Evolutionary conservation across 208 protist species (phyloP).

Genomic region (Strigomonas culicis): DNA sequence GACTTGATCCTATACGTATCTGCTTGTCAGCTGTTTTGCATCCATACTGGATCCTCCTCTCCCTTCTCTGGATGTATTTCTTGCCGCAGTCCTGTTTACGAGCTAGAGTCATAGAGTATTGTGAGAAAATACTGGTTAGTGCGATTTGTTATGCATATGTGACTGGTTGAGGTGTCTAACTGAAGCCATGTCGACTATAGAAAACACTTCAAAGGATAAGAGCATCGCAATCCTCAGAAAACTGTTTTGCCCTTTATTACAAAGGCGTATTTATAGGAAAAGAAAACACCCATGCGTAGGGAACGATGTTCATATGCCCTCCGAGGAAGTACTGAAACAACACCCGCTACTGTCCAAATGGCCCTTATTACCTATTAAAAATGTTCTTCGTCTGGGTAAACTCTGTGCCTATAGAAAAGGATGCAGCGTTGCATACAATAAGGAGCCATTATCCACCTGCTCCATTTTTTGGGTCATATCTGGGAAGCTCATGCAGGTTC

Average conservation of each 20-base stretch:
- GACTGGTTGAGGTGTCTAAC: no score
- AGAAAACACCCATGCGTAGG: not conserved
- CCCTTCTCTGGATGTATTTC: no score
- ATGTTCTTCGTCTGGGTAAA: slow-evolving; percentile 20
- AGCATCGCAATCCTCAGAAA: no score
- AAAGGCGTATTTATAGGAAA: not conserved
- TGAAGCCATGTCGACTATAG: no score
- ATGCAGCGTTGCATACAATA: slow-evolving; percentile 34
- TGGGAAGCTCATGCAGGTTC: slow-evolving; percentile 58
- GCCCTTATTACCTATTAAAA: slow-evolving; percentile 27
- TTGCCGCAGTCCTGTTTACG: no score
- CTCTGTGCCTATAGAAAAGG: slow-evolving; percentile 26
- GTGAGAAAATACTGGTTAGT: no score
- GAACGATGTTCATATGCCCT: slow-evolving; percentile 16
- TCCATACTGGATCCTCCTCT: no score
- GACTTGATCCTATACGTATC: no score
- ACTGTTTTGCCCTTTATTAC: not conserved
- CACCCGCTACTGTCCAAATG: slow-evolving; percentile 40
- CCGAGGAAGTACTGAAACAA: slow-evolving; percentile 16
- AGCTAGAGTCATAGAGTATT: no score
- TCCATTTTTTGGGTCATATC: slow-evolving; percentile 58
- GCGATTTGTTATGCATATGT: no score
- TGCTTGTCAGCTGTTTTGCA: no score
- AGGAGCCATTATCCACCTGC: slow-evolving; percentile 31
- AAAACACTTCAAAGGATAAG: no score